Base-by-base conservation (phyloP, 179 eudicot genomes). In the Silene coronaria region DNA sequence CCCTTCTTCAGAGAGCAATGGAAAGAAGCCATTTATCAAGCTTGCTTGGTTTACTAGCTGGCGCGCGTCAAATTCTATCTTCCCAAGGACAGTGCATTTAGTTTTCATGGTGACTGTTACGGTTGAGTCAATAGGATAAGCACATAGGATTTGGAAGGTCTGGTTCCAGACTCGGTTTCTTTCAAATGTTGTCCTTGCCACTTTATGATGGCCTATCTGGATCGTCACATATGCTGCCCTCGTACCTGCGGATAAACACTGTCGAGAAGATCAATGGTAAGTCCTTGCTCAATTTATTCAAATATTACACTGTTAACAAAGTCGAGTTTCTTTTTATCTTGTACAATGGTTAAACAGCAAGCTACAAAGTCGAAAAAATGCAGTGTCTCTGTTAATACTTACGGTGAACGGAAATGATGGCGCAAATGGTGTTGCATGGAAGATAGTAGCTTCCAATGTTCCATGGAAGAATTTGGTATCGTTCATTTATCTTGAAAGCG, bases 361-460 rank as follows among this genome's bases (percentile, higher is more conserved):
- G n/a, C n/a, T n/a, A n/a, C n/a, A n/a, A n/a, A n/a, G n/a, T n/a
- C n/a, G n/a, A n/a, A n/a, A n/a, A n/a, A n/a, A n/a, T n/a, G n/a
- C n/a, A n/a, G n/a, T n/a, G n/a, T n/a, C n/a, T n/a, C n/a, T 46
- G 32, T 13, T 5, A 32, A 42, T 19, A 85, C 90, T 84, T 89
- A 91, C 99, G 70, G 63, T 75, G 67, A 80, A 79, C 36, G 90
- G 87, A 70, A 83, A 85, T 32, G 97, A 81, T 58, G 93, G 83
- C 62, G 70, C 78, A 63, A 74, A 75, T 69, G 86, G 85, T 23
- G 93, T 91, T 72, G 96, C 97, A 72, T 88, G 87, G 74, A 93
- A 96, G 84, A 96, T 84, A 71, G 97, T 89, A 58, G 77, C 90
- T 85, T 93, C 99, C 75, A 93, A 86, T 70, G 97, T 93, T 68